These are phyloP conservation scores for Nitzschia sp. DNA, from an alignment of 108 stramenopile genomes.

Conservation along the genomic window DNA sequence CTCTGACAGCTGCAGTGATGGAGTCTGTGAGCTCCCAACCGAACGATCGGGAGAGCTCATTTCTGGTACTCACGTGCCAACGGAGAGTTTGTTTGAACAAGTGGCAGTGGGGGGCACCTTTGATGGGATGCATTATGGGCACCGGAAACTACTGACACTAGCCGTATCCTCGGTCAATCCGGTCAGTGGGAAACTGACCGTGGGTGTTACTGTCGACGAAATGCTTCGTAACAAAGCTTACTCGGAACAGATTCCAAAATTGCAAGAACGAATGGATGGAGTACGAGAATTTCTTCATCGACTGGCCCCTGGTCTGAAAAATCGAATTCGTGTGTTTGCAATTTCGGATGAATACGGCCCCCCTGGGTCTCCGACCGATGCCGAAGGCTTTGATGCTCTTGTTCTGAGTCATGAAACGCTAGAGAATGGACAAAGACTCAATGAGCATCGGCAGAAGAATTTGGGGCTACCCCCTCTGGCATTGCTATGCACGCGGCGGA, in stretches of 20 bases:
- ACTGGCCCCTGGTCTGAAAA: constrained; percentile 84
- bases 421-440: constrained; percentile 69
- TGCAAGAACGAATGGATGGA: constrained; percentile 57
- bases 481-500: constrained; percentile 82
- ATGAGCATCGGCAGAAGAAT: constrained; percentile 53
- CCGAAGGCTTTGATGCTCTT: constrained; percentile 69
- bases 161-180: constrained; percentile 81
- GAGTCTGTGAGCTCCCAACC: constrained; percentile 10
- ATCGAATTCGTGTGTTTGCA: constrained; percentile 71
- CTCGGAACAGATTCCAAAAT: constrained; percentile 62
- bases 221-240: constrained; percentile 75
- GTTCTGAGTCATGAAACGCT: constrained; percentile 85
- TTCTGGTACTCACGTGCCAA: constrained; percentile 56
- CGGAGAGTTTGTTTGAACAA: constrained; percentile 56
- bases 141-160: constrained; percentile 84
- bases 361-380: constrained; percentile 51
- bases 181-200: constrained; percentile 56
- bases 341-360: constrained; percentile 80
- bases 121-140: constrained; percentile 93
- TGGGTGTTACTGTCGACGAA: constrained; percentile 82
- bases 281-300: constrained; percentile 74
- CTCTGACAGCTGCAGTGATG: constrained; percentile 28
- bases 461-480: constrained; percentile 64
- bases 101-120: constrained; percentile 92
- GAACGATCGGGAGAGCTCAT: constrained; percentile 16